Percentiles rank a stretch among this genome's conserved stretches.
Conservation (phyloP, 73 alveolate species). For the Paraurostyla sp. region DNA sequence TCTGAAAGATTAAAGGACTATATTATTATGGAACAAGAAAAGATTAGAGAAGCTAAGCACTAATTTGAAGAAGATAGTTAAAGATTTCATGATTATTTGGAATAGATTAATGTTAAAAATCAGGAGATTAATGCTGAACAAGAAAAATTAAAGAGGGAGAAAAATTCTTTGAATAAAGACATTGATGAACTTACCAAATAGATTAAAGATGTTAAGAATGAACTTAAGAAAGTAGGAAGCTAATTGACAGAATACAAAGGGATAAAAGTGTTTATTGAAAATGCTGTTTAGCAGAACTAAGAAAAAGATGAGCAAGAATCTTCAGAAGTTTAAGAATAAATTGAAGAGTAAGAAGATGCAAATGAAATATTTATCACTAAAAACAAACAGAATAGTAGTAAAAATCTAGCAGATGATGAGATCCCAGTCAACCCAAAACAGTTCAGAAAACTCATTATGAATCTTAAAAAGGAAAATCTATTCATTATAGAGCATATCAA, state of each 20-base stretch:
- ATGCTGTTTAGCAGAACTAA: background rate
- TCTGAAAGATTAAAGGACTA: constrained; percentile 21
- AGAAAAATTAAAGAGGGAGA: constrained; percentile 18
- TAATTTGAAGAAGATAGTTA: constrained; percentile 31
- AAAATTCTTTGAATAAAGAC: background rate
- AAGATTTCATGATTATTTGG: constrained; percentile 50
- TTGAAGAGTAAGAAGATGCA: background rate
- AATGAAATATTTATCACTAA: constrained; percentile 7
- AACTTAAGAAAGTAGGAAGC: constrained; percentile 26
- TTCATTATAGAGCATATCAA: background rate
- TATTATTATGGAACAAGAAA: constrained; percentile 32
- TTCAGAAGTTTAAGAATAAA: background rate
- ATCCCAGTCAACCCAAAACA: constrained; percentile 2
- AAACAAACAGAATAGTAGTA: background rate
- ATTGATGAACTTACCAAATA: background rate
- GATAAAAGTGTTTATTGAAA: background rate
- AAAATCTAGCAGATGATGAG: background rate
- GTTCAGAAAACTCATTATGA: constrained; percentile 15
- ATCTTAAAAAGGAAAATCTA: constrained; percentile 24
- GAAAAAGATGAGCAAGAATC: background rate
- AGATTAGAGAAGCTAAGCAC: constrained; percentile 36
- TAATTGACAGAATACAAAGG: constrained; percentile 8
- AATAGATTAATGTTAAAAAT: constrained; percentile 20
- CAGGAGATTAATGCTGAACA: constrained; percentile 17
- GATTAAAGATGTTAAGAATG: constrained; percentile 25